Evolutionary conservation across 2,329 filamentous ascomycete genomes (phyloP).

Genomic region (Trichoderma aggressivum): DNA sequence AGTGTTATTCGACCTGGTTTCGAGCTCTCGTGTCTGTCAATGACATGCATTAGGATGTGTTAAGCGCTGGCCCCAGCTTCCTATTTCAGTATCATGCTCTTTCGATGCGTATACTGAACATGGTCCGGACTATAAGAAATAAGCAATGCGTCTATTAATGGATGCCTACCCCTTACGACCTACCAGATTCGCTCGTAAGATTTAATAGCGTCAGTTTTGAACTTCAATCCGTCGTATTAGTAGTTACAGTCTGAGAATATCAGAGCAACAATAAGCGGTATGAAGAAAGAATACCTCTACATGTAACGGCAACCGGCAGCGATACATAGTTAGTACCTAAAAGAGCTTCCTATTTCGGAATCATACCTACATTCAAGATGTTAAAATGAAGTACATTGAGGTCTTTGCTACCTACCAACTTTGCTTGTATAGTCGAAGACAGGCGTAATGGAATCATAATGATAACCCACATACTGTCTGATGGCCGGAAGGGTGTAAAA

Average conservation of each 20-base stretch:
- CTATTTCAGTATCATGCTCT: background rate
- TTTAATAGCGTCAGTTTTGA: background rate
- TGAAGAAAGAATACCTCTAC: background rate
- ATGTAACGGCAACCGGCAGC: background rate
- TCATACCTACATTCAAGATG: background rate
- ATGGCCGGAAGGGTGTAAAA: background rate
- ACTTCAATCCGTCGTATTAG: background rate
- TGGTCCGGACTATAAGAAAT: background rate
- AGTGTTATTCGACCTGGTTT: background rate
- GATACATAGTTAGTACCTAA: background rate
- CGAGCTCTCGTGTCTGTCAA: background rate
- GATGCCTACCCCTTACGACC: background rate
- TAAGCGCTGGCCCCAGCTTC: background rate
- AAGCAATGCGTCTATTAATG: background rate
- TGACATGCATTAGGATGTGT: background rate
- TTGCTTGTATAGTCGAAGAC: background rate
- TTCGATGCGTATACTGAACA: background rate
- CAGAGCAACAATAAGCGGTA: background rate
- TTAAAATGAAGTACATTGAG: background rate
- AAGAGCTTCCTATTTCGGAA: background rate
- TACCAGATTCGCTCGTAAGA: background rate
- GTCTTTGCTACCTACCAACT: background rate
- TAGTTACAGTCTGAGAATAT: background rate
- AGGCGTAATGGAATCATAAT: background rate
- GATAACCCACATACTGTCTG: background rate